Evolutionary conservation across 306 rosid species (phyloP).

Genomic region (Vicia villosa): DNA sequence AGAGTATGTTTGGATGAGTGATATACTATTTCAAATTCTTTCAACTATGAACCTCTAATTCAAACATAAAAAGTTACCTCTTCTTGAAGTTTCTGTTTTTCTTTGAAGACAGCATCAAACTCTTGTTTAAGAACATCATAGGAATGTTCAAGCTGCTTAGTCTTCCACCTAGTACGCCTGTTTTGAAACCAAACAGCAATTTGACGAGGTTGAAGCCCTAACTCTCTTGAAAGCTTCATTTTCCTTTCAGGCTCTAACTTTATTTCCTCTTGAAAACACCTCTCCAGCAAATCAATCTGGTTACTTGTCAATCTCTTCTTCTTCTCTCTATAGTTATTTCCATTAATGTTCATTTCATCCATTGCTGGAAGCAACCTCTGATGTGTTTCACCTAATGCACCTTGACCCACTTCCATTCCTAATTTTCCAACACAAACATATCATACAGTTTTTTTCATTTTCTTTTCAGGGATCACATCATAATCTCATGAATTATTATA

Average conservation of each 20-base stretch:
- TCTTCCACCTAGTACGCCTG: constrained; percentile 88
- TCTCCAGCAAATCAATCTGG: constrained; percentile 76
- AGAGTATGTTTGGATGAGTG: background rate
- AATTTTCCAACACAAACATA: background rate
- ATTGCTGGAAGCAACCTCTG: constrained; percentile 34
- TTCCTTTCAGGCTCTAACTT: constrained; percentile 88
- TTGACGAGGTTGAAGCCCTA: constrained; percentile 91
- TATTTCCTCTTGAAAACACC: constrained; percentile 80
- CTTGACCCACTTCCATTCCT: constrained; percentile 69
- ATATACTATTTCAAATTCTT: background rate
- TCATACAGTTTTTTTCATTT: background rate
- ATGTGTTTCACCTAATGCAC: constrained; percentile 39
- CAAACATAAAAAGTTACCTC: constrained; percentile 45
- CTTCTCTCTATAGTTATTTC: constrained; percentile 44
- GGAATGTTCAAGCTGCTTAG: constrained; percentile 76
- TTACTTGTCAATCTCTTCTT: constrained; percentile 67
- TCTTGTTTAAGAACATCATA: constrained; percentile 74
- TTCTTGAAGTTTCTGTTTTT: constrained; percentile 76
- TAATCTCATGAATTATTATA: background rate
- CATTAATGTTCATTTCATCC: constrained; percentile 44
- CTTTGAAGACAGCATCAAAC: constrained; percentile 57
- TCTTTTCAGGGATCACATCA: background rate
- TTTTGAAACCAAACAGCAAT: constrained; percentile 98
- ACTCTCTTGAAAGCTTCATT: constrained; percentile 76
- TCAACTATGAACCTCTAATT: background rate